A percentile compares a stretch with the other conserved stretches of the same genome.
Evolutionary conservation across 2,329 filamentous ascomycete species (phyloP).

Genomic region (Colletotrichum orchidophilum): DNA sequence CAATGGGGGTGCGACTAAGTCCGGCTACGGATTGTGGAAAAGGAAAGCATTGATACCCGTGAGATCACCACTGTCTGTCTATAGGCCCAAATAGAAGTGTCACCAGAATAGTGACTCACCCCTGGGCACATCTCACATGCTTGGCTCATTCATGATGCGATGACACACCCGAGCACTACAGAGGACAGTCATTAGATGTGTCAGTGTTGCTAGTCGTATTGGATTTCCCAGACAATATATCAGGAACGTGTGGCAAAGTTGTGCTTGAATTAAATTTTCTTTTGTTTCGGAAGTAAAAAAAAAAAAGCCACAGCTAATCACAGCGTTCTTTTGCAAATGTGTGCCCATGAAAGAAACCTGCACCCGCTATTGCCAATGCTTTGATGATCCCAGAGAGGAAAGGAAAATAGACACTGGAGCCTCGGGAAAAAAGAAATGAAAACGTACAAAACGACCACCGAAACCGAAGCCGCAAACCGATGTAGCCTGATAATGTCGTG

Average conservation of each 20-base stretch:
- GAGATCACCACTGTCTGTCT: not conserved
- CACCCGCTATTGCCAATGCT: slow-evolving; percentile 23
- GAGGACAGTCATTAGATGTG: not conserved
- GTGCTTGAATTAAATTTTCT: slow-evolving; percentile 13
- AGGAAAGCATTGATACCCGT: not conserved
- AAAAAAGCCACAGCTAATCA: slow-evolving; percentile 17
- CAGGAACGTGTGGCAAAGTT: not conserved
- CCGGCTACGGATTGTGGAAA: not conserved
- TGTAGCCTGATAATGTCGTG: slow-evolving; percentile 32
- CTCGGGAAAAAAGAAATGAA: not conserved
- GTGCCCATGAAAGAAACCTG: slow-evolving; percentile 3
- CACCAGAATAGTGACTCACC: not conserved
- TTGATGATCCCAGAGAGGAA: slow-evolving; percentile 2
- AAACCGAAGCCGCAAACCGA: slow-evolving; percentile 15
- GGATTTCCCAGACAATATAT: not conserved
- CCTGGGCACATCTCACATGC: not conserved
- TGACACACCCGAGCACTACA: no score
- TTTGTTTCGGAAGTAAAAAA: not conserved
- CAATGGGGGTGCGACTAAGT: not conserved
- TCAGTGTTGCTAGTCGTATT: not conserved
- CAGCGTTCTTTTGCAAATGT: not conserved
- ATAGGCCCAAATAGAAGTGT: not conserved
- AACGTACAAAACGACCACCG: slow-evolving; percentile 24
- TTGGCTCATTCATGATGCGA: not conserved
- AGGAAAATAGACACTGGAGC: not conserved